Conservation (phyloP, 2,329 filamentous ascomycete genomes). For the Tolypocladium amazonense region DNA sequence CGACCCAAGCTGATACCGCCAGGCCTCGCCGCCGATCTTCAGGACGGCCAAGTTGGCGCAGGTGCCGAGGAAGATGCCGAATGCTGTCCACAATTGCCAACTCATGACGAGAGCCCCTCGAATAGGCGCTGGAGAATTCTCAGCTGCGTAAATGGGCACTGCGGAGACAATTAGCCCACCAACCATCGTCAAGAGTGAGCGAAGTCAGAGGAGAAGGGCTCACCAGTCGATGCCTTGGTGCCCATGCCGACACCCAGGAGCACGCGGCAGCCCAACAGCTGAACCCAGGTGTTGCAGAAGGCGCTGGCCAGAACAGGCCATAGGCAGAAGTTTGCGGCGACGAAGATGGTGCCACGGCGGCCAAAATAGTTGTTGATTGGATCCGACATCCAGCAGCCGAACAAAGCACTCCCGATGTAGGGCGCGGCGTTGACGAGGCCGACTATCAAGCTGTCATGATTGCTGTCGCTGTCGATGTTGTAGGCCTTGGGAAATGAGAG, state of each 20-base stretch:
- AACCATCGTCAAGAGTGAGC: not conserved
- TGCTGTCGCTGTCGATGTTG: slow-evolving; percentile 24
- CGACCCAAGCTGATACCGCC: slow-evolving; percentile 54
- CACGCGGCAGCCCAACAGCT: slow-evolving; percentile 61
- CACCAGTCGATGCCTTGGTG: slow-evolving; percentile 53
- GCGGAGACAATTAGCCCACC: not conserved
- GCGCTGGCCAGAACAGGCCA: slow-evolving; percentile 60
- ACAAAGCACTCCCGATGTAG: slow-evolving; percentile 35
- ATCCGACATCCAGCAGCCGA: slow-evolving; percentile 58
- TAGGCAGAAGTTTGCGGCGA: slow-evolving; percentile 63
- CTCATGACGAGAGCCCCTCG: slow-evolving; percentile 73
- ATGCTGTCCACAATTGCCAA: slow-evolving; percentile 61
- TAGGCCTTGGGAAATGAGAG: slow-evolving; percentile 48
- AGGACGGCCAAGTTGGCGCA: slow-evolving; percentile 44
- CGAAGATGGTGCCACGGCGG: slow-evolving; percentile 50
- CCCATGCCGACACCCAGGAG: slow-evolving; percentile 71
- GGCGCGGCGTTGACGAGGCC: slow-evolving; percentile 57
- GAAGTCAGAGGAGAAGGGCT: slow-evolving; percentile 1
- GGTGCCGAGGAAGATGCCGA: slow-evolving; percentile 52
- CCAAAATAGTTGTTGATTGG: slow-evolving; percentile 40
- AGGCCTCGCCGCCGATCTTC: slow-evolving; percentile 28
- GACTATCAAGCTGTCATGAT: slow-evolving; percentile 37
- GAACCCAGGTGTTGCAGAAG: slow-evolving; percentile 60
- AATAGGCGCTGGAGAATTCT: slow-evolving; percentile 58
- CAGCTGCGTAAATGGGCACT: slow-evolving; percentile 67